phyloP scores from a whole-genome alignment of 148 eudicot species.

The Rhododendron henanense region DNA sequence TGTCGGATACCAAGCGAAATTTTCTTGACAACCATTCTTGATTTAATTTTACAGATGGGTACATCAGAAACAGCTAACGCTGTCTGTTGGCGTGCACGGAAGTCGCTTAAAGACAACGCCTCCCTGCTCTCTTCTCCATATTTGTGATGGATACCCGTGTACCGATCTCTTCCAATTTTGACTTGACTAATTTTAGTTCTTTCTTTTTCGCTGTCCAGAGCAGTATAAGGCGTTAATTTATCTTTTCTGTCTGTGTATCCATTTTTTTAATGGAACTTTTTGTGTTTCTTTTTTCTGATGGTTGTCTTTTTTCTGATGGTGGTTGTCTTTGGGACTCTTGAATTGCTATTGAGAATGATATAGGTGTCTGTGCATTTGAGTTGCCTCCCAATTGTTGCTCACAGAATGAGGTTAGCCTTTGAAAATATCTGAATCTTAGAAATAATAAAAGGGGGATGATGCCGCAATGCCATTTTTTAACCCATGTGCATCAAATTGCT shows the following conservation, averaged over 20 bases:
- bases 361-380: background rate
- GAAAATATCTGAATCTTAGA: background rate
- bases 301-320: background rate
- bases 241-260: background rate
- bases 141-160: slow-evolving; percentile 13
- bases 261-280: background rate
- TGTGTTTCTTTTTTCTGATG: background rate
- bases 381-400: background rate
- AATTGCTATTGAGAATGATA: background rate
- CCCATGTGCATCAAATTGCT: too few species aligned
- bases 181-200: background rate
- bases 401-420: background rate
- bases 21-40: slow-evolving; percentile 2
- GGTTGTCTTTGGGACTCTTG: background rate
- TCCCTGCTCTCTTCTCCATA: slow-evolving; percentile 18
- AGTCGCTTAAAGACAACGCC: slow-evolving; percentile 47
- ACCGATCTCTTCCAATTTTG: background rate
- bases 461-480: too few species aligned
- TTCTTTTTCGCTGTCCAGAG: background rate
- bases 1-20: background rate
- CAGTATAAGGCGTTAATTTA: background rate
- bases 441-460: too few species aligned
- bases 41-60: slow-evolving; percentile 52
- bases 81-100: slow-evolving; percentile 80
- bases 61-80: slow-evolving; percentile 70